phyloP scores from a whole-genome alignment of 345 rosid genomes.

The Eucalyptus camaldulensis region DNA sequence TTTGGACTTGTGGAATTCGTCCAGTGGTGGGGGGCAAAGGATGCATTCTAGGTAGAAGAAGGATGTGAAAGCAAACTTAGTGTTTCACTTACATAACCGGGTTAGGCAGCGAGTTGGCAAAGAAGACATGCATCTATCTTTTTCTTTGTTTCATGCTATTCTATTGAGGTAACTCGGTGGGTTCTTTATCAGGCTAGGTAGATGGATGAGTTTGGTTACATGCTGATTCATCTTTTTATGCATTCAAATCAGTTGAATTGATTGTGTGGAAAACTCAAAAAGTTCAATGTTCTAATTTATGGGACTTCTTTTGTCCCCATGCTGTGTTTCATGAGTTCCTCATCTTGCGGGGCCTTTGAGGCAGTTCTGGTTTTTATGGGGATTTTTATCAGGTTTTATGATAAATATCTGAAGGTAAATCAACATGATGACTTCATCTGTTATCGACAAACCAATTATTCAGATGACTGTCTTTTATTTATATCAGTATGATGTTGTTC shows the following conservation, averaged over 20 bases:
- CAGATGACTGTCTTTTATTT: not conserved
- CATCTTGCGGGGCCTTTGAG: not conserved
- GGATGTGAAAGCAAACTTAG: not conserved
- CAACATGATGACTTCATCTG: not conserved
- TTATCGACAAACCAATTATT: not conserved
- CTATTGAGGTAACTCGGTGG: not conserved
- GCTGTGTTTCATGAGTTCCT: not conserved
- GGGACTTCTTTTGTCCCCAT: not conserved
- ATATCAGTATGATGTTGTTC: not conserved
- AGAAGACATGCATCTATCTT: not conserved
- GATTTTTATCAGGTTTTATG: not conserved
- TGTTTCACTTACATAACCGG: not conserved
- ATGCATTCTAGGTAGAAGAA: not conserved
- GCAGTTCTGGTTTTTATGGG: not conserved
- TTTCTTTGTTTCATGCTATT: not conserved
- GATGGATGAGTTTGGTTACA: not conserved
- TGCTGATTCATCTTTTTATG: no score
- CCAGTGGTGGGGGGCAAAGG: not conserved
- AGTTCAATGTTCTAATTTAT: no score
- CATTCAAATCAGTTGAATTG: no score
- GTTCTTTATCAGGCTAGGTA: not conserved
- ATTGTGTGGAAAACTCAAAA: no score
- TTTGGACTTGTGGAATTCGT: not conserved
- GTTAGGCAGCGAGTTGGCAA: not conserved
- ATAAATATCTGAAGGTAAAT: not conserved